Conservation (phyloP, 2,329 filamentous ascomycete genomes). For the Epichloe amarillans region DNA sequence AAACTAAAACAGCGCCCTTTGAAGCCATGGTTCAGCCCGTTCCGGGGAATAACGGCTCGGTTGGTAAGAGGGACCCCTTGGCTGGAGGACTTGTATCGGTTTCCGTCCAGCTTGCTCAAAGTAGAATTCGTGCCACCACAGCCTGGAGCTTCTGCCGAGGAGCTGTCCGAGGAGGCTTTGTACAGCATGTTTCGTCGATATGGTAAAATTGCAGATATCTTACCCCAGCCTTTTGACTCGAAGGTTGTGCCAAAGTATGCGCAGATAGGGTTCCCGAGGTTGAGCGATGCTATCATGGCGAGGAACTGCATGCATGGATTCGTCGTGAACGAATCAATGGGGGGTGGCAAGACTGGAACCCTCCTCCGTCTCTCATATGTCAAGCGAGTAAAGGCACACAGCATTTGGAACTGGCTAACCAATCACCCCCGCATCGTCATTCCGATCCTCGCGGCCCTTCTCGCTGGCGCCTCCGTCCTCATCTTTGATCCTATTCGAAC, state of each 20-base stretch:
- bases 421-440: slow-evolving; percentile 81
- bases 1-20: slow-evolving; percentile 58
- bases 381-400: slow-evolving; percentile 59
- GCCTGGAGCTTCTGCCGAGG: slow-evolving; percentile 57
- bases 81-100: slow-evolving; percentile 82
- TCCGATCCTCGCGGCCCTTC: slow-evolving; percentile 63
- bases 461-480: slow-evolving; percentile 72
- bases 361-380: slow-evolving; percentile 74
- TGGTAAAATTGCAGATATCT: slow-evolving; percentile 80
- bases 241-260: slow-evolving; percentile 74
- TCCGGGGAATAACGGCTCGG: slow-evolving; percentile 55
- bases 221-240: slow-evolving; percentile 69
- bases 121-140: slow-evolving; percentile 72
- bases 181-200: slow-evolving; percentile 83
- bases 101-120: slow-evolving; percentile 61
- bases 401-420: slow-evolving; percentile 76
- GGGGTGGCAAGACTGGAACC: slow-evolving; percentile 69
- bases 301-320: slow-evolving; percentile 88
- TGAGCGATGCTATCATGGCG: slow-evolving; percentile 72
- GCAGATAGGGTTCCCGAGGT: slow-evolving; percentile 59
- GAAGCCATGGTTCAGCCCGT: slow-evolving; percentile 82
- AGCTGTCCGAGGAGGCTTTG: slow-evolving; percentile 73
- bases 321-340: slow-evolving; percentile 51
- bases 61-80: slow-evolving; percentile 77
- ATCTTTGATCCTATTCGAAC: slow-evolving; percentile 91